Evolutionary conservation across 495 filamentous ascomycete species (phyloP).

Genomic region (Penicillium dipodomyicola): DNA sequence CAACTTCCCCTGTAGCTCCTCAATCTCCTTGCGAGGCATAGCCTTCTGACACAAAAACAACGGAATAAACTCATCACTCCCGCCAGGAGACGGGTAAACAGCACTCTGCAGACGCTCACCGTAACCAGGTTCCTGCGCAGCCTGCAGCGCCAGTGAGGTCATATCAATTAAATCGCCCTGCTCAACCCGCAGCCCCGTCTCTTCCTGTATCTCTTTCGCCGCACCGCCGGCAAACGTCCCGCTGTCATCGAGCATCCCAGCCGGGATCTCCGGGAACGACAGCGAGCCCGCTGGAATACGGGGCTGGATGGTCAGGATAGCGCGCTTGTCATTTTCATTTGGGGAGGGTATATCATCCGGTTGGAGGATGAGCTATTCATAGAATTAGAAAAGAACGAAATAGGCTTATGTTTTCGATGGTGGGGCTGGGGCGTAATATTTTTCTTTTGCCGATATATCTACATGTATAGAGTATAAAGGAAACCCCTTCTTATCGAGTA

Average conservation of each 20-base stretch:
- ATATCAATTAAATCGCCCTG: slow-evolving; percentile 64
- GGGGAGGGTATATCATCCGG: slow-evolving; percentile 58
- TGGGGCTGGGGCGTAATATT: not conserved
- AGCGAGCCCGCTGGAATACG: slow-evolving; percentile 77
- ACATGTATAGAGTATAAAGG: not conserved
- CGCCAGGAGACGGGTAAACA: slow-evolving; percentile 76
- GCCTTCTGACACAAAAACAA: slow-evolving; percentile 72
- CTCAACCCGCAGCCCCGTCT: slow-evolving; percentile 64
- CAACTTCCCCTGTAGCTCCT: slow-evolving; percentile 69
- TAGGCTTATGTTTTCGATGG: not conserved
- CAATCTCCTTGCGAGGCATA: slow-evolving; percentile 60
- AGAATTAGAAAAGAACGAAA: not conserved
- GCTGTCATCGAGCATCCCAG: slow-evolving; percentile 82
- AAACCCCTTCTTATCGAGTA: not conserved
- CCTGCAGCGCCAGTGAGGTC: slow-evolving; percentile 55
- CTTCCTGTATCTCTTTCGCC: slow-evolving; percentile 79
- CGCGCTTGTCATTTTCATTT: slow-evolving; percentile 56
- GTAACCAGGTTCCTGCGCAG: slow-evolving; percentile 19
- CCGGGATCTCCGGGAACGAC: slow-evolving; percentile 75
- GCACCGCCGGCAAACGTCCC: slow-evolving; percentile 75
- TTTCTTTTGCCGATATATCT: not conserved
- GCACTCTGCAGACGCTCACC: slow-evolving; percentile 56
- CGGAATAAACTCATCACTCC: slow-evolving; percentile 80
- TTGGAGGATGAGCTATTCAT: slow-evolving; percentile 58
- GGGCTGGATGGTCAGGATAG: slow-evolving; percentile 78